Base-by-base conservation (phyloP, 2,329 filamentous ascomycete genomes). In the Botryotinia calthae region DNA sequence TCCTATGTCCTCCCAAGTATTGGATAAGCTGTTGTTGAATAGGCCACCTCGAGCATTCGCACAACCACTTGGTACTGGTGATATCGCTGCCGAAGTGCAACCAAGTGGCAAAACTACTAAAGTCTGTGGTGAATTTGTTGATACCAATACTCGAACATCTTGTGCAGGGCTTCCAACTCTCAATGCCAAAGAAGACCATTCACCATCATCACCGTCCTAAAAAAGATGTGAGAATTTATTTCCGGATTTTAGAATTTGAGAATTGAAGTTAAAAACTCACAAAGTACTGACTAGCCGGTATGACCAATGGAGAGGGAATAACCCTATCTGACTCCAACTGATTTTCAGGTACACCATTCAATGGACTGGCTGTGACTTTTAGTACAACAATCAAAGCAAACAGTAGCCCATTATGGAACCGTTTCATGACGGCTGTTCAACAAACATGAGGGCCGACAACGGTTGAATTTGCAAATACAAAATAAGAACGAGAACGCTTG, bases 141-240 rank as follows among this genome's bases (percentile, higher is more conserved):
- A 83, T 12, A 83, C 78, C 10, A 82, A 76, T 6, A 82, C 82
- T 71, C 82, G 77, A 22, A 83, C 75, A 72, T 80, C 80, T 77
- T 88, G 86, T n/a, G 81, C 80, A 10, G 87, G 86, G 12, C 81
- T 83, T 48, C 89, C 89, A 37, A 86, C 84, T 78, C 82, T 86
- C 72, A 94, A 83, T n/a, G 83, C 84, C 76, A 93, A 88, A 14
- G 90, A 87, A 14, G 90, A 93, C 92, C 92, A 95, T 74, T 86
- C 85, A 12, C 91, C 91, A 79, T 93, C 90, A 76, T 87, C 85
- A 61, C 89, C 89, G 74, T 87, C 84, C 88, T 87, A 34, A 1
- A 66, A 66, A n/a, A 51, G 20, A 28, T 88, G 54, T 34, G 28
- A 56, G n/a, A 56, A 6, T 28, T 73, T 31, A 9, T 56, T 58